Evolutionary conservation across 108 stramenopile genomes (phyloP), one percentile per base, ranked within the genome.

Genomic region (Epipyxis sp.): DNA sequence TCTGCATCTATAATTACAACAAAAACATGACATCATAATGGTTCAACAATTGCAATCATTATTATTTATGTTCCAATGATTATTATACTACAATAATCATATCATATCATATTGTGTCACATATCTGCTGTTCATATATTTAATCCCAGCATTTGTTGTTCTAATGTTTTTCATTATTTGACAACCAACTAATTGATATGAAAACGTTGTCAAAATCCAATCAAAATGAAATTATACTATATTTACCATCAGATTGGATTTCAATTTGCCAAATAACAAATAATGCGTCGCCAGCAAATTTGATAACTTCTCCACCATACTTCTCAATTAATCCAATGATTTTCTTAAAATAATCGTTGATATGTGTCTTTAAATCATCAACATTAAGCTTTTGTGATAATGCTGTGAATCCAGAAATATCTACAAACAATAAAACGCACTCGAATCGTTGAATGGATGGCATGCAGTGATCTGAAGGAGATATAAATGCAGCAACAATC

Each of bases 331-430:
- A 50, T 1, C 80, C 57, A 25, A 88, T 59, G 45, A 86, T 84
- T 44, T 72, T 50, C 42, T 76, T 59, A 69, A 86, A 88, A 76
- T 84, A 86, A 1, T 35, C 59, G 54, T 88, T 88, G 57, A 88
- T 88, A 82, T 79, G 35, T 0, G 35, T 29, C 25, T 78, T 68
- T 32, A 92, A 67, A 67, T 77, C 78, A 69, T 94, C 93, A 6
- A 87, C 83, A 45, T 91, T 90, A 20, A 94, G 79, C 6, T 79
- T 69, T 10, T 81, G 79, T 6, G 90, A 89, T 29, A 94, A 82
- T 77, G 85, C 88, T 37, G 93, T 94, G 62, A 94, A 94, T n/a
- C 93, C 93, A 0, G 89, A 88, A 41, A 94, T 94, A 76, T 94
- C 93, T 2, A 91, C 91, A 83, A 94, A 92, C 32, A 94, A 80